A percentile compares a stretch with the other conserved stretches of the same genome.
phyloP scores from a whole-genome alignment of 2,329 filamentous ascomycete species.

The Rhynchosporium agropyri region DNA sequence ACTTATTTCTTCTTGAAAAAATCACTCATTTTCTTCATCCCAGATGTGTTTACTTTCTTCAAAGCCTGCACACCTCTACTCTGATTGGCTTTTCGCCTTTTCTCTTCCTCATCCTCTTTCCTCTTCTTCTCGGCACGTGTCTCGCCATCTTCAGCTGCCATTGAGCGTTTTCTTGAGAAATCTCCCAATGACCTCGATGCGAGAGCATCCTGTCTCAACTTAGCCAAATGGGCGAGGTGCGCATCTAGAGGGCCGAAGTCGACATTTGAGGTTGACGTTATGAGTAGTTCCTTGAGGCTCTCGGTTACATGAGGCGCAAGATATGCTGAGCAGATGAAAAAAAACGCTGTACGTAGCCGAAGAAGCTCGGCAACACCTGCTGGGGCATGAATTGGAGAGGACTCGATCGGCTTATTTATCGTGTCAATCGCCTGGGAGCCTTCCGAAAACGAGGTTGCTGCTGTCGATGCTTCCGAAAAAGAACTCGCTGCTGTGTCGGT shows the following conservation, averaged over 20 bases:
- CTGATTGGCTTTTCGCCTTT: constrained; percentile 74
- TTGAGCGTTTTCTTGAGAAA: constrained; percentile 68
- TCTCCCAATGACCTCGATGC: constrained; percentile 69
- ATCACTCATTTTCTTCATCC: constrained; percentile 96
- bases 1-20: constrained; percentile 78
- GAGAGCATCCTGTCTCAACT: constrained; percentile 70
- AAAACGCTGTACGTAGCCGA: constrained; percentile 51
- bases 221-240: constrained; percentile 68
- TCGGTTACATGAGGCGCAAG: constrained; percentile 45
- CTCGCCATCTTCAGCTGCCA: constrained; percentile 65
- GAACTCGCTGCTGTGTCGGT: constrained; percentile 44
- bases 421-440: constrained; percentile 21
- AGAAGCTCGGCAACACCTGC: constrained; percentile 48
- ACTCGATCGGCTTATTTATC: constrained; percentile 30
- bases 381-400: constrained; percentile 37
- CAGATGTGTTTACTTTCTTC: constrained; percentile 85
- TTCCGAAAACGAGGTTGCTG: constrained; percentile 44
- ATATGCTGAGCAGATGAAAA: constrained; percentile 54
- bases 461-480: constrained; percentile 45
- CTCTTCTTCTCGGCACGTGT: constrained; percentile 76
- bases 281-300: constrained; percentile 45
- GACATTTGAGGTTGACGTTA: constrained; percentile 44
- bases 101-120: constrained; percentile 86
- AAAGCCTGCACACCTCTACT: constrained; percentile 78
- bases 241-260: constrained; percentile 73